phyloP scores from a whole-genome alignment of 179 eudicot species.

The Drosera spatulata region DNA sequence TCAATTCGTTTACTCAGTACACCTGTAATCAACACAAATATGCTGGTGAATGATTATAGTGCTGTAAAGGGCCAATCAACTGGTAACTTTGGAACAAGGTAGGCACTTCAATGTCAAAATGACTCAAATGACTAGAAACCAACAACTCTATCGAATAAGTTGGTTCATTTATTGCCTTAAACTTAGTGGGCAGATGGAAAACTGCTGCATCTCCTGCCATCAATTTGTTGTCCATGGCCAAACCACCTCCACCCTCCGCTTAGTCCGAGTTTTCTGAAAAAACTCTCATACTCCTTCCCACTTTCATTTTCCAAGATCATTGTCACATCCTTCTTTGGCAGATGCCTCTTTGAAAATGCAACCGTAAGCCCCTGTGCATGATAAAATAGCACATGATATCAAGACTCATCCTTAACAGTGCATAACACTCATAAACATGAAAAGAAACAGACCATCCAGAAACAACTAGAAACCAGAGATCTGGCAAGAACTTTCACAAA shows the following conservation, averaged over 20 bases:
- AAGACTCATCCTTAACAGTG: too few species aligned
- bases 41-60: too few species aligned
- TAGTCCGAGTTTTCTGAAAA: constrained; percentile 33
- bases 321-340: constrained; percentile 28
- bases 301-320: constrained; percentile 35
- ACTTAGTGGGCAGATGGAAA: constrained; percentile 39
- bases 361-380: constrained; percentile 35
- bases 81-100: too few species aligned
- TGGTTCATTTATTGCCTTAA: constrained; percentile 29
- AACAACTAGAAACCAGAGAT: not conserved
- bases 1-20: constrained; percentile 6
- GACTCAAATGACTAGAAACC: too few species aligned
- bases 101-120: too few species aligned
- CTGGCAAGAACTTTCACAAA: not conserved
- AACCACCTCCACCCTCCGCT: constrained; percentile 68
- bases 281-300: constrained; percentile 28
- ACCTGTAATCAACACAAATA: constrained; percentile 6
- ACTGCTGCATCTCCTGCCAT: constrained; percentile 50
- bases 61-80: too few species aligned
- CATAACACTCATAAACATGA: too few species aligned
- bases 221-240: constrained; percentile 37
- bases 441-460: not conserved
- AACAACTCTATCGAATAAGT: too few species aligned
- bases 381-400: not conserved
- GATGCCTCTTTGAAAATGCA: constrained; percentile 34